phyloP scores from a whole-genome alignment of 129 eudicot species.

The Smallanthus sonchifolius region DNA sequence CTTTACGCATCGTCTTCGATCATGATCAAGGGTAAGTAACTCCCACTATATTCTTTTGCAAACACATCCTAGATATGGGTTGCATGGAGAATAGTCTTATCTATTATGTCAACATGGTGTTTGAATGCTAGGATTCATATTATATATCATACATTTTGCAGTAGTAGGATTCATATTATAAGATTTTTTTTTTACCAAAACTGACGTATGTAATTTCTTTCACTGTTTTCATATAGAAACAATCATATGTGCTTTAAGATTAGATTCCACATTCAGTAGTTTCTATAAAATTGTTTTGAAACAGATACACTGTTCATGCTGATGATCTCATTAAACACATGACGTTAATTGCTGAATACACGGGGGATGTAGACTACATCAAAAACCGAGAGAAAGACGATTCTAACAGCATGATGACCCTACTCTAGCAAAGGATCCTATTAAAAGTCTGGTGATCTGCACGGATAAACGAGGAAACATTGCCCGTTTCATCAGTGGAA shows the following conservation, averaged over 20 bases:
- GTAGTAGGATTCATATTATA: not conserved
- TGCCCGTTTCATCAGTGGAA: conserved; percentile 72
- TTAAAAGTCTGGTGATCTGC: conserved; percentile 61
- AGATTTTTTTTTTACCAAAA: too few relatives aligned
- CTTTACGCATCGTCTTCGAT: conserved; percentile 53
- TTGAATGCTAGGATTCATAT: not conserved
- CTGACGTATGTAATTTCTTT: too few relatives aligned
- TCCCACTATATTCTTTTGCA: not conserved
- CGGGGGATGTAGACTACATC: conserved; percentile 77
- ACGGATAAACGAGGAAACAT: conserved; percentile 79
- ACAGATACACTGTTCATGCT: conserved; percentile 74
- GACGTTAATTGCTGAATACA: conserved; percentile 63
- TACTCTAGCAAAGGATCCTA: conserved; percentile 51
- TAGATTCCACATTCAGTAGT: not conserved
- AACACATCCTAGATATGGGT: not conserved
- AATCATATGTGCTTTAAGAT: too few relatives aligned
- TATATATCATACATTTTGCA: not conserved
- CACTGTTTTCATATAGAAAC: too few relatives aligned
- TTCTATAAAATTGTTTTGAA: not conserved
- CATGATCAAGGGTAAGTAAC: conserved; percentile 55
- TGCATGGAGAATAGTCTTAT: too few relatives aligned
- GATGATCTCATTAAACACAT: conserved; percentile 66
- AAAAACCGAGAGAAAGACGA: conserved; percentile 60
- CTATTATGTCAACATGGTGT: not conserved
- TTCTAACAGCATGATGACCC: conserved; percentile 80